These are phyloP conservation scores for Ceratobasidium sp. DNA, from an alignment of 1,284 basidiomycete species.

Conservation along the genomic window DNA sequence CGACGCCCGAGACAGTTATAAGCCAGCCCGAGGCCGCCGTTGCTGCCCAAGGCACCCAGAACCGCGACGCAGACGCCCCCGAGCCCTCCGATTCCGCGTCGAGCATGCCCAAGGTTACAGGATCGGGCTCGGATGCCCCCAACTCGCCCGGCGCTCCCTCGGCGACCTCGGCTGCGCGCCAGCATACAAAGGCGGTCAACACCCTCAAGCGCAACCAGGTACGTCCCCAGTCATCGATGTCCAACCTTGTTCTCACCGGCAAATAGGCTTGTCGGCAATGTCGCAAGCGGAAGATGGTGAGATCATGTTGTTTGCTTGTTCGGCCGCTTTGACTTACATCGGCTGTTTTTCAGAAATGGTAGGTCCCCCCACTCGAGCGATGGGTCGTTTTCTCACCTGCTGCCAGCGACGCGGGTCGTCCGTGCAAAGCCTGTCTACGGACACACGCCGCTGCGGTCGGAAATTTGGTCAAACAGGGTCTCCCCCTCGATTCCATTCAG, in stretches of 20 bases:
- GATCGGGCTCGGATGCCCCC: background rate
- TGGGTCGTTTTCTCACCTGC: background rate
- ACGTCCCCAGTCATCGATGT: background rate
- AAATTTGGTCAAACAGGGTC: slow-evolving; percentile 39
- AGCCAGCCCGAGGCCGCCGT: slow-evolving; percentile 15
- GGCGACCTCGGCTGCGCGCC: slow-evolving; percentile 3
- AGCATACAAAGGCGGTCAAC: slow-evolving; percentile 25
- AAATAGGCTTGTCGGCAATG: slow-evolving; percentile 36
- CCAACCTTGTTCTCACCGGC: background rate
- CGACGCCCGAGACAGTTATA: background rate
- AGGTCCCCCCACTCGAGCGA: background rate
- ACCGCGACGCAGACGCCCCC: background rate
- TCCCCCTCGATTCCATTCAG: slow-evolving; percentile 41
- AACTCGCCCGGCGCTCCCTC: background rate
- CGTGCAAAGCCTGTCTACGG: slow-evolving; percentile 39
- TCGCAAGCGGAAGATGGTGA: slow-evolving; percentile 43
- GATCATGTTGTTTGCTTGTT: background rate
- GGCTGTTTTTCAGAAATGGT: slow-evolving; percentile 38
- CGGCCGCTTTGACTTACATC: slow-evolving; percentile 14
- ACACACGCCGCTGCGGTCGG: slow-evolving; percentile 41
- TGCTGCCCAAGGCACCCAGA: slow-evolving; percentile 5
- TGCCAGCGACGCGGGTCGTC: slow-evolving; percentile 36
- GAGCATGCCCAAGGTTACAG: slow-evolving; percentile 32
- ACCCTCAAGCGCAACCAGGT: slow-evolving; percentile 43
- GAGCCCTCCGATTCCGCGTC: background rate